Base-by-base conservation (phyloP, 345 rosid genomes). In the Turritis glabra region DNA sequence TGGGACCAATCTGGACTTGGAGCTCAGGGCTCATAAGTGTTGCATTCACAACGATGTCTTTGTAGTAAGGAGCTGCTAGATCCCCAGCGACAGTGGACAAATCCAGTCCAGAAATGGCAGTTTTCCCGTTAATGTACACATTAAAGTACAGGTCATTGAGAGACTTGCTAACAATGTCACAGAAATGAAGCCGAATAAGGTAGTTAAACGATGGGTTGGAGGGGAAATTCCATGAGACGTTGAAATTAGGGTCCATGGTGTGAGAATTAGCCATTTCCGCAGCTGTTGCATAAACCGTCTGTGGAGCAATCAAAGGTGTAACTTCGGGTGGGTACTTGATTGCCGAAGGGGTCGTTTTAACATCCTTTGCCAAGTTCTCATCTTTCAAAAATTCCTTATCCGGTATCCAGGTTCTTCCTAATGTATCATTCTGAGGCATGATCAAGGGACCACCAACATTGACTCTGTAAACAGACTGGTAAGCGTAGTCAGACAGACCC, bases 391-490 rank as follows among this genome's bases (percentile, higher is more conserved):
- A 90, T 17, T 77, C 72, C 50, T 64, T 55, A 69, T 88, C 97
- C 0, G 88, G 84, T 14, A 63, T 64, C 97, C 97, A 88, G 21
- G 79, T 84, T 59, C 97, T 72, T 19, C 80, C 77, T 65, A 69
- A 65, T 32, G 91, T 87, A 71, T 90, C 96, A 44, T 90, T 90
- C 52, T 68, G 66, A 1, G 91, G 71, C 59, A 83, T 80, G 70
- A 90, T 75, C 77, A 85, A 38, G 35, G 90, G 85, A n/a, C 93
- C 96, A 3, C 96, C 96, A 56, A 90, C 81, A 68, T 87, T 90
- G 40, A 90, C 79, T 83, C 96, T 80, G 79, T 90, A 77, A 23
- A 87, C 87, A 3, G 81, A 77, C 55, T 90, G 85, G 80, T 79
- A 90, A 0, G 84, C 84, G 7, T 47, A 85, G 1, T 69, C 62